Evolutionary conservation across 2,329 filamentous ascomycete genomes (phyloP).

Genomic region (Colletotrichum cordylinicola): DNA sequence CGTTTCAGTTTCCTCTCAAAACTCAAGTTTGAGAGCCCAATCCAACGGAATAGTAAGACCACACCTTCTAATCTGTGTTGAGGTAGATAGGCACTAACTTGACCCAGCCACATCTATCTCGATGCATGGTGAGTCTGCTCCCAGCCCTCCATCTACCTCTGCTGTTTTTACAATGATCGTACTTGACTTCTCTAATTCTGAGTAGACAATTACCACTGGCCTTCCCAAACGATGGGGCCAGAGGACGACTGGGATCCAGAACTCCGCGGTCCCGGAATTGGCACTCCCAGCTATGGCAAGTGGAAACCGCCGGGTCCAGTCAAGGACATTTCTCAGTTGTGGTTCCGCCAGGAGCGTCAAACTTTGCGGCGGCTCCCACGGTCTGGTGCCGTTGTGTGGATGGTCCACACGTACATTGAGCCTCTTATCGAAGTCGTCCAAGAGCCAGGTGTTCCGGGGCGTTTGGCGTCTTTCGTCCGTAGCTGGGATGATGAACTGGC

Average conservation of each 20-base stretch:
- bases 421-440: background rate
- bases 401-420: background rate
- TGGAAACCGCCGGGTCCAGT: background rate
- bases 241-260: background rate
- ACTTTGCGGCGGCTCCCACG: background rate
- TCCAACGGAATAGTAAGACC: background rate
- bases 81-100: background rate
- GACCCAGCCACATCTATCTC: background rate
- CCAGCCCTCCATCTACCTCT: background rate
- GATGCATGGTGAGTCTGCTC: background rate
- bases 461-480: background rate
- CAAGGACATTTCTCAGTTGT: background rate
- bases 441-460: background rate
- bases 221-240: background rate
- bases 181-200: background rate
- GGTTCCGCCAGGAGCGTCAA: background rate
- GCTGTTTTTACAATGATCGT: background rate
- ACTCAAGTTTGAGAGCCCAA: background rate
- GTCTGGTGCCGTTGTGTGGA: background rate
- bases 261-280: background rate
- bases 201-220: background rate
- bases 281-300: background rate
- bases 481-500: background rate
- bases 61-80: background rate
- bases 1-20: background rate